Evolutionary conservation across 495 filamentous ascomycete species (phyloP).

Genomic region (Tuber borchii): DNA sequence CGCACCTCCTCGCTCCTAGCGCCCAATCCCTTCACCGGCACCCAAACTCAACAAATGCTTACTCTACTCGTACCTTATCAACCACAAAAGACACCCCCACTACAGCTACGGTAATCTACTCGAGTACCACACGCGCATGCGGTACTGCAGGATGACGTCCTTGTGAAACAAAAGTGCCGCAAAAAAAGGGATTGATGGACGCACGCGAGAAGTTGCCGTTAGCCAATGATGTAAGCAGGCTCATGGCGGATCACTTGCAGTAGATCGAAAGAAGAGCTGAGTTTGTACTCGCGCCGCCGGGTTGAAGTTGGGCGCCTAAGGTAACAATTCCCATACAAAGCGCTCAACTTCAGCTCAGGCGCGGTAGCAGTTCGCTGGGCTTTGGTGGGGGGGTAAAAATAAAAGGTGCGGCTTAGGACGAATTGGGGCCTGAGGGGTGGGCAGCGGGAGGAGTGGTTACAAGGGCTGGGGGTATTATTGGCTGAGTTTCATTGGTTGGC

Average conservation of each 20-base stretch:
- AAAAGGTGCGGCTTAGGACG: background rate
- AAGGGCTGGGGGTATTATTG: background rate
- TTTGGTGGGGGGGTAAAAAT: background rate
- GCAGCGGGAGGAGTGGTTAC: background rate
- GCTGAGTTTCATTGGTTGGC: background rate
- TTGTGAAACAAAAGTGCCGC: background rate
- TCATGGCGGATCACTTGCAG: background rate
- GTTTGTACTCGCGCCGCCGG: background rate
- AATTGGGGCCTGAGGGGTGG: background rate
- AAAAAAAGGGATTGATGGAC: background rate
- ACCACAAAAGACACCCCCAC: background rate
- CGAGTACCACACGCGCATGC: background rate
- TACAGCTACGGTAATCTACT: background rate
- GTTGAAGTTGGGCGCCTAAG: too few species aligned
- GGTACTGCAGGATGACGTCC: background rate
- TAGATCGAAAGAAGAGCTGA: background rate
- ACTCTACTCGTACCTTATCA: background rate
- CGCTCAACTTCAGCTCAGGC: too few species aligned
- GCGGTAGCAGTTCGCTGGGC: background rate
- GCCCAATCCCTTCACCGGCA: too few species aligned
- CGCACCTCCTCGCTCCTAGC: too few species aligned
- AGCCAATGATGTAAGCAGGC: background rate
- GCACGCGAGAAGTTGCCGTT: background rate
- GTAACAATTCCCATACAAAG: too few species aligned
- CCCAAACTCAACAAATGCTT: background rate